Percentiles rank a stretch among this genome's conserved stretches.
These are phyloP conservation scores for Phalaenopsis equestris DNA, from an alignment of 106 monocot species.

Conservation along the genomic window DNA sequence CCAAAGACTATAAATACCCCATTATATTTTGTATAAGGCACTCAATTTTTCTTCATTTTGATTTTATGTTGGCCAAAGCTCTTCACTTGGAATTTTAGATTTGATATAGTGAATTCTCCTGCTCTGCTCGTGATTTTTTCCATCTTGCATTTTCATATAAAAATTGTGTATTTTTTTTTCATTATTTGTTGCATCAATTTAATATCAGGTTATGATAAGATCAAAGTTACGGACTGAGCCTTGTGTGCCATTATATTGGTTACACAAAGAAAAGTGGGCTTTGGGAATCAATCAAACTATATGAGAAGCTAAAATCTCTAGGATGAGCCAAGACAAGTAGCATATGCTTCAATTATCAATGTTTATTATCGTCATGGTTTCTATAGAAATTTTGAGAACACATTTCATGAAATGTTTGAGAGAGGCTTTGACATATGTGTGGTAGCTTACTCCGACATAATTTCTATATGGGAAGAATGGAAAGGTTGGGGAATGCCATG, in stretches of 20 bases:
- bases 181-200: too few relatives aligned
- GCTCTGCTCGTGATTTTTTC: too few relatives aligned
- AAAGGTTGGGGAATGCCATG: slow-evolving; percentile 54
- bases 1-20: too few relatives aligned
- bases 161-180: too few relatives aligned
- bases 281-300: slow-evolving; percentile 35
- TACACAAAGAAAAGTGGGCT: slow-evolving; percentile 39
- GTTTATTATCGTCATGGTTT: slow-evolving; percentile 58
- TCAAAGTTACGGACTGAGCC: slow-evolving; percentile 65
- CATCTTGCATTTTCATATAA: too few relatives aligned
- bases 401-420: slow-evolving; percentile 64
- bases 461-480: slow-evolving; percentile 67
- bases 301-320: slow-evolving; percentile 38
- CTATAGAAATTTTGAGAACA: slow-evolving; percentile 29
- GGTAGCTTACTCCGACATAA: slow-evolving; percentile 77
- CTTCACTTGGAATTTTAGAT: too few relatives aligned
- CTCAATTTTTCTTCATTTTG: too few relatives aligned
- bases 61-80: too few relatives aligned
- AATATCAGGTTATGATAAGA: not conserved
- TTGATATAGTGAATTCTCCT: too few relatives aligned
- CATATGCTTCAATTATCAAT: slow-evolving; percentile 69
- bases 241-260: slow-evolving; percentile 64
- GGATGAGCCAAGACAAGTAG: slow-evolving; percentile 65
- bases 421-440: slow-evolving; percentile 63
- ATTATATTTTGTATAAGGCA: too few relatives aligned